These are phyloP conservation scores for Tulasnella sp. DNA, from an alignment of 768 basidiomycete genomes.

Conservation along the genomic window DNA sequence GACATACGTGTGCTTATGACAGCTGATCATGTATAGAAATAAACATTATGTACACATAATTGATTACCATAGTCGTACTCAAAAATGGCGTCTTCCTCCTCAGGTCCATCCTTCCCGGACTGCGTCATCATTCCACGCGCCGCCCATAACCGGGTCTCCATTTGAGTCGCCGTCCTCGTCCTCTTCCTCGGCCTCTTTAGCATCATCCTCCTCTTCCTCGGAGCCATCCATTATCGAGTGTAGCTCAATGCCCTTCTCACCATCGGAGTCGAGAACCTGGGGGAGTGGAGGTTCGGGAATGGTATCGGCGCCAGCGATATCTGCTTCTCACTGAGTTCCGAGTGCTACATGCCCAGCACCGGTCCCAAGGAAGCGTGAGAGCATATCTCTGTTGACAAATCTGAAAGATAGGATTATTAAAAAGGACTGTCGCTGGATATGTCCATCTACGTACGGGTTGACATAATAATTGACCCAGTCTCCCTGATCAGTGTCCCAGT, in stretches of 20 bases:
- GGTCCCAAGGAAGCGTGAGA: conserved; percentile 24
- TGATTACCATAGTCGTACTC: background rate
- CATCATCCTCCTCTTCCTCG: background rate
- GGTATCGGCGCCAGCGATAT: background rate
- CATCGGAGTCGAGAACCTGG: background rate
- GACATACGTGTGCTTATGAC: background rate
- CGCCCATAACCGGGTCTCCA: background rate
- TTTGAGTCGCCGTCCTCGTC: background rate
- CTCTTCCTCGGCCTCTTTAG: background rate
- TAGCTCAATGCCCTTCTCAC: background rate
- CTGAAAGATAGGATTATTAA: conserved; percentile 18
- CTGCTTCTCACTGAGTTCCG: background rate
- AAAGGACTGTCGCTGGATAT: background rate
- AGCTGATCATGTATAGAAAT: background rate
- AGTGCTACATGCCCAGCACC: background rate
- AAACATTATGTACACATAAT: background rate
- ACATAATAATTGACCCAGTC: background rate
- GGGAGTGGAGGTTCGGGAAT: background rate
- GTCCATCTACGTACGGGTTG: background rate
- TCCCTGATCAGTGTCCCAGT: background rate
- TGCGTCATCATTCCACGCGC: background rate
- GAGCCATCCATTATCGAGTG: background rate
- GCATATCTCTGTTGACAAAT: conserved; percentile 33
- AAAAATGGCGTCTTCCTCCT: background rate
- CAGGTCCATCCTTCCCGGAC: background rate